Evolutionary conservation across 768 basidiomycete genomes (phyloP).

Genomic region (Boletus vinaceobasis): DNA sequence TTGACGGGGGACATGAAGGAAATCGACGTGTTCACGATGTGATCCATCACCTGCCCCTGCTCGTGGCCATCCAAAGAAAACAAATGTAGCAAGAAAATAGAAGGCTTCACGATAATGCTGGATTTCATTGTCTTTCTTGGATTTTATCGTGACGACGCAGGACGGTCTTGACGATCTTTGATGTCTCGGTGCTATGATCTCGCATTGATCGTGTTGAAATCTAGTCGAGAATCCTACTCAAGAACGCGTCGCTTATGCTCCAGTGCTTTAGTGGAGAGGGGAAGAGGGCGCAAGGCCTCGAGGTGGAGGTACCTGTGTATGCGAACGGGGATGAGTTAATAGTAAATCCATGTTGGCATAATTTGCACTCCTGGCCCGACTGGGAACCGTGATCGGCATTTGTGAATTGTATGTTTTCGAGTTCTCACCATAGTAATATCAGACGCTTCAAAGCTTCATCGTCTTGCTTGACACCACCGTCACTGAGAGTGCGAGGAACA

Average conservation of each 20-base stretch:
- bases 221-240: background rate
- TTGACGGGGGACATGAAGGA: slow-evolving; percentile 31
- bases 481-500: too few relatives aligned
- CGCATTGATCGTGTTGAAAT: background rate
- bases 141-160: background rate
- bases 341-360: too few relatives aligned
- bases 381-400: background rate
- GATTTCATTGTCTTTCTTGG: too few relatives aligned
- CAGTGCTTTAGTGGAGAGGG: background rate
- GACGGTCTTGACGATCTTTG: background rate
- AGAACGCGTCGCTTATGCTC: background rate
- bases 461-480: too few relatives aligned
- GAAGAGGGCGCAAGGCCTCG: too few relatives aligned
- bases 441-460: too few relatives aligned
- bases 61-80: too few relatives aligned
- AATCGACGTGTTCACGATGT: slow-evolving; percentile 35
- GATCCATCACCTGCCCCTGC: background rate
- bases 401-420: too few relatives aligned
- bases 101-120: background rate
- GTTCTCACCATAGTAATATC: too few relatives aligned
- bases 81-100: background rate
- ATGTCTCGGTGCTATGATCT: background rate
- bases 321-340: background rate
- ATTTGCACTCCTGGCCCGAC: too few relatives aligned
- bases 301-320: background rate